phyloP scores from a whole-genome alignment of 139 green algal species.

The Picochlorum sp. region DNA sequence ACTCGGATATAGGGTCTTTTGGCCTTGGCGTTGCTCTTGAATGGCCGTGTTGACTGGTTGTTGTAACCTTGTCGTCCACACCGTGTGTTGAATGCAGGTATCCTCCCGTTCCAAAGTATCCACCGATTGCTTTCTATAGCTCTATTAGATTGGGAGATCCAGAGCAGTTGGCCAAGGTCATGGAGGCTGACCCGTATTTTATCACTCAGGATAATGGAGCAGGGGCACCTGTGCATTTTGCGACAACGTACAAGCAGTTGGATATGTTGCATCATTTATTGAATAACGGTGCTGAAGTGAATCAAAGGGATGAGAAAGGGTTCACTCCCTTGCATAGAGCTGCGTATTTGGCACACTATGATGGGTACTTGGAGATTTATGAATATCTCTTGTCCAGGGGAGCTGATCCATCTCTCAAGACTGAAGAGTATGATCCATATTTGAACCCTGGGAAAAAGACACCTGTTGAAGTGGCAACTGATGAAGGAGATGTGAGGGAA shows the following conservation, averaged over 20 bases:
- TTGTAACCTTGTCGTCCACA: not conserved
- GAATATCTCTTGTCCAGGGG: conserved; percentile 88
- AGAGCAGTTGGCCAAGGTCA: conserved; percentile 74
- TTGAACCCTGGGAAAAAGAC: conserved; percentile 71
- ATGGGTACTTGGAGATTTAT: conserved; percentile 91
- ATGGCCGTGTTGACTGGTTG: not conserved
- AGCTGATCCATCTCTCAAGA: conserved; percentile 70
- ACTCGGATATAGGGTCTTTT: not conserved
- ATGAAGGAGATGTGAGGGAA: conserved; percentile 33
- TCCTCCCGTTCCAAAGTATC: conserved; percentile 59
- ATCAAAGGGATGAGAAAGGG: conserved; percentile 67
- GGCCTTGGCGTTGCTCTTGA: not conserved
- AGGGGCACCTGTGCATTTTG: conserved; percentile 84
- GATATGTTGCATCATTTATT: conserved; percentile 94
- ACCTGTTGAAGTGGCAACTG: conserved; percentile 46
- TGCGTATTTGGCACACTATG: conserved; percentile 78
- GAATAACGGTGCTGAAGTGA: conserved; percentile 73
- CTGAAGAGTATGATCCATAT: conserved; percentile 80
- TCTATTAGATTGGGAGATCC: conserved; percentile 68
- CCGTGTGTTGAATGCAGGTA: conserved; percentile 39
- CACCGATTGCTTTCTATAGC: conserved; percentile 77
- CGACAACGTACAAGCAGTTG: conserved; percentile 83
- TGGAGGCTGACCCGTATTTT: conserved; percentile 82
- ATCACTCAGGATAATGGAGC: conserved; percentile 88
- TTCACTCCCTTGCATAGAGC: conserved; percentile 86